Percentiles rank a stretch among this genome's conserved stretches.
Conservation (phyloP, 345 rosid genomes). For the Eutrema yunnanense region DNA sequence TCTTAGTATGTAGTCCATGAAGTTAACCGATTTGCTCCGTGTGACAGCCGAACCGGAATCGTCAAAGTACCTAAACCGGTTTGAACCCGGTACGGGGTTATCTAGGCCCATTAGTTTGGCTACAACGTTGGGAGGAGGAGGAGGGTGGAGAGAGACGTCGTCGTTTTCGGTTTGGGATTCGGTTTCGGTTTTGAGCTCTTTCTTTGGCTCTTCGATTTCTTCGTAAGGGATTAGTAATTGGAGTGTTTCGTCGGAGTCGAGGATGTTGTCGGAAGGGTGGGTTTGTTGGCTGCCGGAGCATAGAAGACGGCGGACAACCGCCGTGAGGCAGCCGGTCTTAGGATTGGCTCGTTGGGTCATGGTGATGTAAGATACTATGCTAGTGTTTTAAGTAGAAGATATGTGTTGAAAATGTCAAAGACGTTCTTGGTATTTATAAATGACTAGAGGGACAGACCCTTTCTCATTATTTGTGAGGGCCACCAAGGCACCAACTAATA, state of each 20-base stretch:
- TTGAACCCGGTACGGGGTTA: constrained; percentile 43
- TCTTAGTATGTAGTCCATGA: constrained; percentile 68
- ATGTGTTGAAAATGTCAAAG: background rate
- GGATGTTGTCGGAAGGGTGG: constrained; percentile 47
- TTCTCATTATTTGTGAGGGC: constrained; percentile 2
- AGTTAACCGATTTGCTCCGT: constrained; percentile 80
- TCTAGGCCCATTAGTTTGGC: constrained; percentile 89
- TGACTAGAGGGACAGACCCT: background rate
- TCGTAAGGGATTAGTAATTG: constrained; percentile 22
- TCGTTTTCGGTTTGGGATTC: constrained; percentile 19
- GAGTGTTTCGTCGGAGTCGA: constrained; percentile 22
- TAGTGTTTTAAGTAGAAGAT: constrained; percentile 3
- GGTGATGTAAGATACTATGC: background rate
- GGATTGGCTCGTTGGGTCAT: constrained; percentile 35
- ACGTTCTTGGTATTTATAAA: constrained; percentile 1
- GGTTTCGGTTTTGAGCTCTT: constrained; percentile 16
- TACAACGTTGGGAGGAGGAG: constrained; percentile 49
- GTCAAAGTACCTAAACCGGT: constrained; percentile 33
- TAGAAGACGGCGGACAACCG: constrained; percentile 48
- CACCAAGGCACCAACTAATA: background rate
- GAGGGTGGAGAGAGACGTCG: constrained; percentile 12
- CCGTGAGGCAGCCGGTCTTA: constrained; percentile 60
- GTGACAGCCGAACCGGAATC: constrained; percentile 41
- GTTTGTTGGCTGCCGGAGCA: constrained; percentile 70
- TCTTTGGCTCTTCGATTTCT: constrained; percentile 18